Base-by-base conservation (phyloP, 331 rosid species). In the Malus hybrid region DNA sequence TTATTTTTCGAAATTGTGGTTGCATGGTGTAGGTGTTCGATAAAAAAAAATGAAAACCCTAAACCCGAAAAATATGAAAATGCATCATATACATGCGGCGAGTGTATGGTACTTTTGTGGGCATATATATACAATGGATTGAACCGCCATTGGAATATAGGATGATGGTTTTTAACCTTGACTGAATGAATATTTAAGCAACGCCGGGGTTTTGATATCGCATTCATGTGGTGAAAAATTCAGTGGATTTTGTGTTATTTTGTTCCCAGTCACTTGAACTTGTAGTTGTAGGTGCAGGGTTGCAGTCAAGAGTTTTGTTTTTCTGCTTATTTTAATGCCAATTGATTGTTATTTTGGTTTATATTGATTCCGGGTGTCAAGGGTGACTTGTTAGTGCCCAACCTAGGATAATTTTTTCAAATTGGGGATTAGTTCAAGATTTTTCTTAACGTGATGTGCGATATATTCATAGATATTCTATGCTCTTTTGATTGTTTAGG, bases 401-500 rank as follows among this genome's bases (percentile, higher is more conserved):
- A 50, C 56, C 56, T 6, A 2, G 67, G 24, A 36, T 1, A 9
- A 13, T 57, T 34, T 20, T 22, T 14, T 39, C 31, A 20, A 11
- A 52, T 6, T 48, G 33, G 29, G 54, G 56, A 5, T 66, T 66
- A 36, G 50, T 2, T 14, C 36, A 22, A 7, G 59, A 68, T 44
- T n/a, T 68, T 13, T 48, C 27, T 27, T 15, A 16, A 24, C 9
- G 42, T 36, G 39, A 36, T 10, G 19, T 3, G 57, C 57, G 4
- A 19, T 60, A 7, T 48, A 61, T 29, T 73, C 31, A 61, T 42
- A 6, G n/a, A 44, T 69, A 3, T 0, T 61, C 3, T 42, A 11
- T 9, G 5, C 3, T 7, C 31, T 32, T 57, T 29, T 65, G 32
- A 31, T 76, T 33, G 16, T 75, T 73, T 68, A 93, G 96, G 98